These are phyloP conservation scores for Talaromyces sp. DNA, from an alignment of 2,329 filamentous ascomycete species.

Conservation along the genomic window DNA sequence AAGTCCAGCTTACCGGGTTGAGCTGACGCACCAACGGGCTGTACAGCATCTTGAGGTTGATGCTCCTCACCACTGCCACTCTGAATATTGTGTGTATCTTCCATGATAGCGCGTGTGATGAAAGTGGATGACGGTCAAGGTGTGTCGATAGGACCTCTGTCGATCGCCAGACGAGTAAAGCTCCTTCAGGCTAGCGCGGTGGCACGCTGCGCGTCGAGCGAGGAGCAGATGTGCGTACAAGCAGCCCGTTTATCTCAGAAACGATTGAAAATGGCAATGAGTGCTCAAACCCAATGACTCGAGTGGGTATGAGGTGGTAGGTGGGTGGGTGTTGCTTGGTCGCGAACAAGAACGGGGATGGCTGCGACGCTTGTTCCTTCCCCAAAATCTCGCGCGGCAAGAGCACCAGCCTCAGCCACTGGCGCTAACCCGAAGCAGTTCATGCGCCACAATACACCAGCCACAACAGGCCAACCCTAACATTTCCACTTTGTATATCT, in stretches of 20 bases:
- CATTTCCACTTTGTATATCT: neutral
- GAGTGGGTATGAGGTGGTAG: slow-evolving; percentile 16
- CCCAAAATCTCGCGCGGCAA: slow-evolving; percentile 25
- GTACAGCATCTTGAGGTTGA: slow-evolving; percentile 28
- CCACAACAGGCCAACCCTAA: neutral
- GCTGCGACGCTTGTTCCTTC: slow-evolving; percentile 19
- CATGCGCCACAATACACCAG: slow-evolving; percentile 9
- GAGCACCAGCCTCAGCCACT: slow-evolving; percentile 6
- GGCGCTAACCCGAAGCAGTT: slow-evolving; percentile 18
- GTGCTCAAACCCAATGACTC: slow-evolving; percentile 10
- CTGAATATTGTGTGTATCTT: slow-evolving; percentile 34
- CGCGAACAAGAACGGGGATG: slow-evolving; percentile 21
- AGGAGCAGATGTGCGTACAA: neutral
- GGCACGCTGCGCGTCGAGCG: slow-evolving; percentile 16
- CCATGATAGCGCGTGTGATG: slow-evolving; percentile 36
- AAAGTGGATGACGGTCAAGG: slow-evolving; percentile 31
- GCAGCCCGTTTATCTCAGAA: neutral
- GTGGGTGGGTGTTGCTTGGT: slow-evolving; percentile 15
- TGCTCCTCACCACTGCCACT: slow-evolving; percentile 32
- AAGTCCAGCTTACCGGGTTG: slow-evolving; percentile 30
- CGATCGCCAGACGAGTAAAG: slow-evolving; percentile 25
- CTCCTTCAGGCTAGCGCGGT: slow-evolving; percentile 18
- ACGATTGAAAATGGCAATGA: neutral
- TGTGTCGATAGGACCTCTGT: slow-evolving; percentile 32
- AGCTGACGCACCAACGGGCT: slow-evolving; percentile 31